Evolutionary conservation across 176 grass and related monocot species (phyloP).

Genomic region (Triticum turgidum): DNA sequence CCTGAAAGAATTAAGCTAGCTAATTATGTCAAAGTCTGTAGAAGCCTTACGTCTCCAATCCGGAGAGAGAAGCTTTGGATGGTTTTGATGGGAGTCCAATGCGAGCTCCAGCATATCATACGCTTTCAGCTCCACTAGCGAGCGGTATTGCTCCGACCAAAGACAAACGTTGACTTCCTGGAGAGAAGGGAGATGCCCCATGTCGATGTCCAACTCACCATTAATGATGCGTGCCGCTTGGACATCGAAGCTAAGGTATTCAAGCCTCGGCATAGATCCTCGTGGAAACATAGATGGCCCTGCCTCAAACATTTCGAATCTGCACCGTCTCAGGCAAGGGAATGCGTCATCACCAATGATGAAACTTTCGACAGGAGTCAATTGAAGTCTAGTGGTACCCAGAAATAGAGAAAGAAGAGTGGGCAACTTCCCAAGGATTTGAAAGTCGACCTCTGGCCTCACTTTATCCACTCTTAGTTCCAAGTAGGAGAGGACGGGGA

Average conservation of each 20-base stretch:
- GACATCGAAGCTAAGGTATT: neutral
- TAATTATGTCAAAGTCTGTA: too few species aligned
- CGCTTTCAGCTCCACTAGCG: too few species aligned
- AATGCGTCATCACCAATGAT: neutral
- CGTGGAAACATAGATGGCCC: neutral
- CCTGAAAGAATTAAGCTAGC: too few species aligned
- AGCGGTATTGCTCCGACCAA: too few species aligned
- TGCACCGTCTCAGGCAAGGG: neutral
- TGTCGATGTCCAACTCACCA: neutral
- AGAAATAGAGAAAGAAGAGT: neutral
- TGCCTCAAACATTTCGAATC: neutral
- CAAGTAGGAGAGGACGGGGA: neutral
- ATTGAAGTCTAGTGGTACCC: too few species aligned
- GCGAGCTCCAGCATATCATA: too few species aligned
- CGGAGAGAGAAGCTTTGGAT: too few species aligned
- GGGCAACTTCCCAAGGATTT: neutral
- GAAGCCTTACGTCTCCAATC: too few species aligned
- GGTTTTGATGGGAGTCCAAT: too few species aligned
- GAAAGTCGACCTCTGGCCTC: neutral
- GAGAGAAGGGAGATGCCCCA: too few species aligned
- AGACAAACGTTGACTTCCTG: too few species aligned
- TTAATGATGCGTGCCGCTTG: too few species aligned
- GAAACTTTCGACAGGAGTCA: neutral
- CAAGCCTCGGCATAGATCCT: neutral
- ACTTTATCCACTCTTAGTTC: accelerated